Base-by-base conservation (phyloP, 1,139 yeast genomes). In the Scheffersomyces illinoinensis region DNA sequence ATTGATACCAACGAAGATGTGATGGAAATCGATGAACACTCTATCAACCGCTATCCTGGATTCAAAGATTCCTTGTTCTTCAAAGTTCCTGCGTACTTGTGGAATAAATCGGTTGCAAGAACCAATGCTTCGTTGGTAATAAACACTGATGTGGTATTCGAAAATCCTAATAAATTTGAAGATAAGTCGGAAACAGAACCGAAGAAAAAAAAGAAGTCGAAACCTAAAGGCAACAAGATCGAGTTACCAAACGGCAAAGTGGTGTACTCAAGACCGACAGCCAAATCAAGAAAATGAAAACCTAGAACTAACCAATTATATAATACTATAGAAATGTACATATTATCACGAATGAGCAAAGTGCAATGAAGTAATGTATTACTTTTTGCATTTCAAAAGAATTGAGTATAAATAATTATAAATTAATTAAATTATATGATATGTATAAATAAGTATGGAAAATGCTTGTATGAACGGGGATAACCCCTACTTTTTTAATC, bases 241-340 rank as follows among this genome's bases (percentile, higher is more conserved):
- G 85, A 79, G 55, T 72, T 86, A 59, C 88, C 89, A 18, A 86
- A 86, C 67, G 90, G 90, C 0, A 86, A 85, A 66, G 86, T 85
- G 2, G 78, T 85, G 2, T 84, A 84, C 62, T 78, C 84, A 12
- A 78, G 87, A 66, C 65, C 73, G 20, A 61, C 63, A 33, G 43
- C 17, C 17, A 33, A 33, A 33, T 33, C 43, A 33, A 33, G 43
- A 33, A 33, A 33, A 33, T 33, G 43, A 33, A 3, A 33, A 8
- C 17, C 43, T 33, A 8, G 17, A 33, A 26, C 33, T 7, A 26
- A 4, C 33, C 43, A 12, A 12, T 14, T 33, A 33, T 33, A 8
- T 12, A 33, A 33, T 33, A 33, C 4, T 10, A 8, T 33, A 33
- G 21, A 12, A 12, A 12, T 33, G 17, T 33, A 33, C 14, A 33